These are phyloP conservation scores for Trichoderma citrinoviride DNA, from an alignment of 2,329 filamentous ascomycete genomes.

Conservation along the genomic window DNA sequence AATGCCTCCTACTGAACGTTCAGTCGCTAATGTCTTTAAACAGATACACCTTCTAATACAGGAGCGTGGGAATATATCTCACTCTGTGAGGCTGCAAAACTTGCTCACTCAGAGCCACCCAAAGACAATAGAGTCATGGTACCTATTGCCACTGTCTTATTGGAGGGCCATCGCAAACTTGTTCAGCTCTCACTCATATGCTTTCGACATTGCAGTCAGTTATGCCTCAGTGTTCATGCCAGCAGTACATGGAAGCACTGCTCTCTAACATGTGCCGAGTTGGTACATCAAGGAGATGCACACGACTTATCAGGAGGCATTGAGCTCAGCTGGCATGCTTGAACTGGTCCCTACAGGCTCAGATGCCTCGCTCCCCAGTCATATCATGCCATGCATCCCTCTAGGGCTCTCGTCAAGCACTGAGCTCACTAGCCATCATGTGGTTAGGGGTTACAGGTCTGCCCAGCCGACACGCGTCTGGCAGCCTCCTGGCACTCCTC, in stretches of 20 bases:
- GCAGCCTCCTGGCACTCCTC: not conserved
- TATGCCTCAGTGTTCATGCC: not conserved
- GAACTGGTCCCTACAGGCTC: not conserved
- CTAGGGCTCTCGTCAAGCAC: not conserved
- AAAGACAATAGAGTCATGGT: not conserved
- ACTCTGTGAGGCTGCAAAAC: not conserved
- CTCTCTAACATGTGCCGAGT: not conserved
- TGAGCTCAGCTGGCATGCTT: not conserved
- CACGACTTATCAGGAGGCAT: not conserved
- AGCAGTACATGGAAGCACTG: not conserved
- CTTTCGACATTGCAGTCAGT: not conserved
- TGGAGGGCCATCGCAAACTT: not conserved
- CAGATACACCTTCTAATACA: not conserved
- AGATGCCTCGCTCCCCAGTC: not conserved
- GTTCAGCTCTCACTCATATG: not conserved
- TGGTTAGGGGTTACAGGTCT: not conserved
- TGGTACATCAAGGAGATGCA: not conserved
- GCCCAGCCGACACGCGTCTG: slow-evolving; percentile 6
- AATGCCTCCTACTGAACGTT: not conserved
- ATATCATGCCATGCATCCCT: not conserved
- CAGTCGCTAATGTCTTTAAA: not conserved
- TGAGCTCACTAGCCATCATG: not conserved
- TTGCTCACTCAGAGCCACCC: not conserved
- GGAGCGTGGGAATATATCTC: not conserved
- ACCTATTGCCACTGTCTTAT: not conserved